Percentiles rank a stretch among this genome's conserved stretches.
Conservation (phyloP, 2,329 filamentous ascomycete species). For the Raffaelea albimanens region DNA sequence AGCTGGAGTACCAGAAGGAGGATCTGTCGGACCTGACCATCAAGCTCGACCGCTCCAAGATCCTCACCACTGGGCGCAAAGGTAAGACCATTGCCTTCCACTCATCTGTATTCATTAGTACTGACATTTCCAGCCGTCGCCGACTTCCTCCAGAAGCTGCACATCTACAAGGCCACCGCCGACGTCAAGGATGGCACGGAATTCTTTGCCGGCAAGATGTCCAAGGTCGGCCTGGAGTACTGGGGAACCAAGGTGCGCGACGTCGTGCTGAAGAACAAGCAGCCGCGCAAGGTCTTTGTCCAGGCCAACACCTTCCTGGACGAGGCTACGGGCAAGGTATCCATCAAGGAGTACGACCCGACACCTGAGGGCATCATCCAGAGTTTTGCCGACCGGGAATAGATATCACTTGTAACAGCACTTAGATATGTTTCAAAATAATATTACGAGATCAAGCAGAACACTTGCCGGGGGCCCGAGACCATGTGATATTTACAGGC, state of each 20-base stretch:
- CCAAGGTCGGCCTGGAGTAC: constrained; percentile 69
- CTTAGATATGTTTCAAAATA: neutral
- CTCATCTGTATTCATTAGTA: neutral
- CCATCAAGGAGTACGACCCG: constrained; percentile 77
- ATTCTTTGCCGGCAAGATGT: constrained; percentile 71
- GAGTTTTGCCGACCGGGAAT: constrained; percentile 62
- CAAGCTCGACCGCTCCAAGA: constrained; percentile 75
- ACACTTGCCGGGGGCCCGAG: too few relatives aligned
- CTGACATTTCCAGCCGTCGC: constrained; percentile 52
- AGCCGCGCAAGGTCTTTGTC: constrained; percentile 84
- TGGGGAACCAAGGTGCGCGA: constrained; percentile 74
- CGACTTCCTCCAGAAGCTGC: constrained; percentile 79
- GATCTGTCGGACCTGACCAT: constrained; percentile 76
- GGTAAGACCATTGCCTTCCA: constrained; percentile 25
- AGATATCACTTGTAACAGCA: neutral
- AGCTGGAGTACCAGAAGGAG: constrained; percentile 62
- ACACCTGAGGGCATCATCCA: constrained; percentile 72
- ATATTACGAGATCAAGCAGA: neutral
- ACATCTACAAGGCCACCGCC: constrained; percentile 86
- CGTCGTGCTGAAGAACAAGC: constrained; percentile 66
- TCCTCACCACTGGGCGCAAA: constrained; percentile 70
- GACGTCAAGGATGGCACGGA: constrained; percentile 68
- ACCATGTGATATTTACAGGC: neutral
- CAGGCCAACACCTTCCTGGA: constrained; percentile 81
- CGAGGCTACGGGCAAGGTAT: constrained; percentile 58